phyloP scores from a whole-genome alignment of 805 yeast species.

The Candida tibetensis region DNA sequence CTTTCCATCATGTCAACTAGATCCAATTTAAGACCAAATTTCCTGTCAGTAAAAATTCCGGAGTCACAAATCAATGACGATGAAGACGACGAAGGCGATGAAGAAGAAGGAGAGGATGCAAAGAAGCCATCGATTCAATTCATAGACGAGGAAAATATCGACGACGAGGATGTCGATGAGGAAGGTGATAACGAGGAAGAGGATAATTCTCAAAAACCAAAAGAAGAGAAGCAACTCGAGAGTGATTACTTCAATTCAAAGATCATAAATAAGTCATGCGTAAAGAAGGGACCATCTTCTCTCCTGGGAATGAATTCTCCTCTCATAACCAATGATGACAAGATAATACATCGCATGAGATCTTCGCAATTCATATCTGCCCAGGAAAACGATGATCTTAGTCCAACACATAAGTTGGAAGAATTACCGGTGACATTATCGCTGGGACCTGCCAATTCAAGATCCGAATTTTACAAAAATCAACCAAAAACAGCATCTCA shows the following conservation, averaged over 20 bases:
- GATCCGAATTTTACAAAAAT: constrained; percentile 10
- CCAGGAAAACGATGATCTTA: constrained; percentile 13
- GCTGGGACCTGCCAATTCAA: constrained; percentile 7
- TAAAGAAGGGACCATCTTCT: neutral
- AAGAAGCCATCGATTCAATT: constrained; percentile 59
- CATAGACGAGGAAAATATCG: constrained; percentile 43
- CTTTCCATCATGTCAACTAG: constrained; percentile 32
- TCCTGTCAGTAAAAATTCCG: constrained; percentile 72
- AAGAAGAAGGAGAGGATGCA: constrained; percentile 12
- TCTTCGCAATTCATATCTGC: constrained; percentile 33
- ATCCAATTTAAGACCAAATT: constrained; percentile 52
- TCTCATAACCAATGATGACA: constrained; percentile 35
- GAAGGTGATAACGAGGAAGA: constrained; percentile 7
- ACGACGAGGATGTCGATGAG: constrained; percentile 17
- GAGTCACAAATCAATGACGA: constrained; percentile 64
- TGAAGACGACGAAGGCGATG: constrained; percentile 49
- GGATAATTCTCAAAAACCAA: neutral
- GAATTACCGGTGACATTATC: neutral
- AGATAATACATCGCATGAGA: constrained; percentile 31
- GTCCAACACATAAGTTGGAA: neutral
- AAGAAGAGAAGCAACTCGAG: neutral
- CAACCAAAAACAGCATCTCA: constrained; percentile 3
- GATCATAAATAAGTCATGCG: constrained; percentile 1
- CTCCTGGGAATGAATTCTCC: constrained; percentile 22
- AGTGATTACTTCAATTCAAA: neutral